Conservation (phyloP, 139 green algal species). For the Klebsormidium nitens region DNA sequence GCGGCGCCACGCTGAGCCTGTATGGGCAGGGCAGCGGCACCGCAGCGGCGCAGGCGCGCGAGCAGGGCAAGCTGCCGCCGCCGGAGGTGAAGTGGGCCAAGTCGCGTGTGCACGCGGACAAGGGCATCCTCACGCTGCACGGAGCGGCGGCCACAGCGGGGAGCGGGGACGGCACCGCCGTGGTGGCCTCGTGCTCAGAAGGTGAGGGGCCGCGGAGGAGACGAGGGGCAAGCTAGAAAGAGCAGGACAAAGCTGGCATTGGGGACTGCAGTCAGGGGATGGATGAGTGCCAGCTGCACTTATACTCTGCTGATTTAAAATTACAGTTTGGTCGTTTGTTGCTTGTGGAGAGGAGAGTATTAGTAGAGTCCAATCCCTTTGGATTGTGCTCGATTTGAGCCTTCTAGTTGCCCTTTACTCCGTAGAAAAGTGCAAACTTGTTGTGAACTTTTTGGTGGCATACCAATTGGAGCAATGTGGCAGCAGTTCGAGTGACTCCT, state of each 20-base stretch:
- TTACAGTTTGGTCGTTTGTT: background rate
- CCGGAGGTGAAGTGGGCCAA: constrained; percentile 38
- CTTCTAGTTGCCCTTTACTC: too few species aligned
- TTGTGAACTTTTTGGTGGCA: too few species aligned
- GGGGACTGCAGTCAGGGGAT: background rate
- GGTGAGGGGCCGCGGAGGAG: constrained; percentile 3
- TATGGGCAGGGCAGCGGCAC: too few species aligned
- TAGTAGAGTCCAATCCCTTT: background rate
- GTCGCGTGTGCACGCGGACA: background rate
- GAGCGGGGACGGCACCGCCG: background rate
- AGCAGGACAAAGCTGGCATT: background rate
- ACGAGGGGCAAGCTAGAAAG: background rate
- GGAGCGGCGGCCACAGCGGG: background rate
- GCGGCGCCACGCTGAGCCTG: background rate
- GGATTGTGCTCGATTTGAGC: background rate
- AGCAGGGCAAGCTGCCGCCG: constrained; percentile 28
- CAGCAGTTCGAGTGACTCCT: too few species aligned
- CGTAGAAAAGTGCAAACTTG: too few species aligned
- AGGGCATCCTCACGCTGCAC: constrained; percentile 23
- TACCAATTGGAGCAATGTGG: too few species aligned
- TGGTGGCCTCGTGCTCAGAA: constrained; percentile 37
- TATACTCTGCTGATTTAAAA: background rate
- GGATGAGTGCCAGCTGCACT: background rate
- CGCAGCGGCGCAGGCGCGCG: constrained; percentile 9
- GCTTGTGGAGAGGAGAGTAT: background rate